Percentiles rank a stretch among this genome's conserved stretches.
phyloP scores from a whole-genome alignment of 2,329 filamentous ascomycete genomes.

The Reticulascus tulasneorum region DNA sequence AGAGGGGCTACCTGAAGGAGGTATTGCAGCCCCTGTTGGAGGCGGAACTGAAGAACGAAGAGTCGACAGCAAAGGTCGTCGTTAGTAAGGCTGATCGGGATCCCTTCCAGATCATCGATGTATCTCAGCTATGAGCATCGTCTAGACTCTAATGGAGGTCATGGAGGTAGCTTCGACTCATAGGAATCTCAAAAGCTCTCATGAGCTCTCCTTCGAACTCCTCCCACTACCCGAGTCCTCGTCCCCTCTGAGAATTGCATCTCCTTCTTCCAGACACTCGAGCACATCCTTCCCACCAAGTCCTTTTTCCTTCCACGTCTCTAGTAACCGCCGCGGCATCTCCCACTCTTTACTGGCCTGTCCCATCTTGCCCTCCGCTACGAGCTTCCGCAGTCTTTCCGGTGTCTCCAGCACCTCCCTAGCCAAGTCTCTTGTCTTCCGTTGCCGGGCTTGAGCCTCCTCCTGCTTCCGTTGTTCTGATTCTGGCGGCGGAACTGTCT shows the following conservation, averaged over 20 bases:
- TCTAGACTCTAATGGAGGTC: not conserved
- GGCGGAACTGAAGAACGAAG: slow-evolving; percentile 49
- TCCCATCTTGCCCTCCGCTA: slow-evolving; percentile 55
- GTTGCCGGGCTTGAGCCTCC: slow-evolving; percentile 28
- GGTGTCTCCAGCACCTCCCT: slow-evolving; percentile 60
- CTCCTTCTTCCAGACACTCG: slow-evolving; percentile 51
- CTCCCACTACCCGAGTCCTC: slow-evolving; percentile 8
- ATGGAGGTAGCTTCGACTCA: no score
- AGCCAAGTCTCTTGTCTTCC: slow-evolving; percentile 52
- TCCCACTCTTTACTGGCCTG: slow-evolving; percentile 58
- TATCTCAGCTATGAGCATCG: slow-evolving; percentile 29
- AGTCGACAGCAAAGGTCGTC: slow-evolving; percentile 54
- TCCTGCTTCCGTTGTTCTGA: slow-evolving; percentile 32
- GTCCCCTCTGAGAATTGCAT: slow-evolving; percentile 38
- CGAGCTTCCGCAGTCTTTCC: slow-evolving; percentile 52
- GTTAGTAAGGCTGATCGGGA: slow-evolving; percentile 80
- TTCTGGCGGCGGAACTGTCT: slow-evolving; percentile 42
- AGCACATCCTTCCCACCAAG: slow-evolving; percentile 52
- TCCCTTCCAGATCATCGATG: slow-evolving; percentile 75
- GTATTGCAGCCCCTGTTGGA: slow-evolving; percentile 66
- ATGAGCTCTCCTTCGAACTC: slow-evolving; percentile 13
- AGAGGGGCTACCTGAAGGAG: slow-evolving; percentile 73
- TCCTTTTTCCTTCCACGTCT: slow-evolving; percentile 50
- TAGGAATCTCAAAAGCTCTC: not conserved
- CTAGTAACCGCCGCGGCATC: slow-evolving; percentile 46